phyloP scores from a whole-genome alignment of 2,329 filamentous ascomycete genomes.

The Colletotrichum somersetense region DNA sequence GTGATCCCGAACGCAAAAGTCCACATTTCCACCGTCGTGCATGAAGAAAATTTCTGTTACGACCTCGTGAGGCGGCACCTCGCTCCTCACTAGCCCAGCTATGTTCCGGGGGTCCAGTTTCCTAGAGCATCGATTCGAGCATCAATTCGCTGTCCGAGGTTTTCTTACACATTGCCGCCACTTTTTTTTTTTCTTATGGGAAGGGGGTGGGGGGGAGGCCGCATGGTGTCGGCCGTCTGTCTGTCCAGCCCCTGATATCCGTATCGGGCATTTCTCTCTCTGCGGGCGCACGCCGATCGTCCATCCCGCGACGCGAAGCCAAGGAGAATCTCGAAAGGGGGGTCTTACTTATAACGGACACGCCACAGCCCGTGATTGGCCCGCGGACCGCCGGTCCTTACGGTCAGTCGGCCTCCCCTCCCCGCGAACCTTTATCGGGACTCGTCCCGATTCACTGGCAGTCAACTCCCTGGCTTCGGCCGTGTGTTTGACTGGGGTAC shows the following conservation, averaged over 20 bases:
- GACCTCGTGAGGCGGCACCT: background rate
- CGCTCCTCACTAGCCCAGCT: background rate
- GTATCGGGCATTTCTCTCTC: background rate
- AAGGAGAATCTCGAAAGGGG: background rate
- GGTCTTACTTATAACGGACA: conserved; percentile 6
- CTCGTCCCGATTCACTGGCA: background rate
- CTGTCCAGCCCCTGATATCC: background rate
- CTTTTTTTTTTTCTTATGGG: background rate
- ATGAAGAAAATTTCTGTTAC: background rate
- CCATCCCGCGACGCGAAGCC: background rate
- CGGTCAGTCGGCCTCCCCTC: too few relatives aligned
- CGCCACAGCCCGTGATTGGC: conserved; percentile 2
- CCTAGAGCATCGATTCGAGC: background rate
- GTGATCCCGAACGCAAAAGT: background rate
- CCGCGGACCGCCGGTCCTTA: too few relatives aligned
- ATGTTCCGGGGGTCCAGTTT: background rate
- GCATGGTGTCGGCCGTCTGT: background rate
- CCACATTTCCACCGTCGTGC: conserved; percentile 9
- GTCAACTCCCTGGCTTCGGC: background rate
- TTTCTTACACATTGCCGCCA: background rate
- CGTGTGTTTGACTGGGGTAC: background rate
- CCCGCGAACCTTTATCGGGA: background rate
- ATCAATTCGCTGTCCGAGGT: background rate
- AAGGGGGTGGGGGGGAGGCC: too few relatives aligned
- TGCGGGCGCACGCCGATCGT: background rate